Evolutionary conservation across 2,329 filamentous ascomycete genomes (phyloP).

Genomic region (Aspergillus japonicus): DNA sequence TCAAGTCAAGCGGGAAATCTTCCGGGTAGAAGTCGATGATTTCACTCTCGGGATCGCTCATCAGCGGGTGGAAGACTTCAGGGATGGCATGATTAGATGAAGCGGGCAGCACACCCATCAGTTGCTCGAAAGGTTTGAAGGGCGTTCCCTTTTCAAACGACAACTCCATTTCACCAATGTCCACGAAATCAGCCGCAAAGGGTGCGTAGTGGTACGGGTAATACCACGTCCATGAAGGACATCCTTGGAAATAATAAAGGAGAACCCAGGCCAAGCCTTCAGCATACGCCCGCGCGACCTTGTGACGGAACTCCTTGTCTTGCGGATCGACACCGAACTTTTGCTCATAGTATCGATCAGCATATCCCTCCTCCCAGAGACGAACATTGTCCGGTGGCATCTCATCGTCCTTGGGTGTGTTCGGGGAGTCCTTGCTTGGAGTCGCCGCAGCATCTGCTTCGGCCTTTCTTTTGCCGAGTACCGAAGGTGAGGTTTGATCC

Average conservation of each 20-base stretch:
- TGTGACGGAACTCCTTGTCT: constrained; percentile 80
- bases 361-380: constrained; percentile 93
- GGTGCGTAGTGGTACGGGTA: constrained; percentile 98
- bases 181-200: constrained; percentile 91
- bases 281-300: constrained; percentile 87
- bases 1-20: constrained; percentile 88
- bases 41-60: constrained; percentile 82
- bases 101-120: constrained; percentile 96
- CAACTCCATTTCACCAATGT: constrained; percentile 74
- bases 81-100: constrained; percentile 91
- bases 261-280: constrained; percentile 95
- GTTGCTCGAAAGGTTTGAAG: constrained; percentile 90
- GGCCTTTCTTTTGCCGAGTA: constrained; percentile 61
- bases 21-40: constrained; percentile 98
- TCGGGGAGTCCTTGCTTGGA: constrained; percentile 52
- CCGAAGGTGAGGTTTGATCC: constrained; percentile 32
- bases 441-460: constrained; percentile 58
- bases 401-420: constrained; percentile 53
- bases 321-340: constrained; percentile 84
- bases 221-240: constrained; percentile 98
- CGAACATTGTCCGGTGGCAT: constrained; percentile 76
- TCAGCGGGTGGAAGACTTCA: constrained; percentile 81
- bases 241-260: constrained; percentile 96
- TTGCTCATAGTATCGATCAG: constrained; percentile 93
- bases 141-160: constrained; percentile 79